Base-by-base conservation (phyloP, 495 filamentous ascomycete genomes). In the Aspergillus nidulans region DNA sequence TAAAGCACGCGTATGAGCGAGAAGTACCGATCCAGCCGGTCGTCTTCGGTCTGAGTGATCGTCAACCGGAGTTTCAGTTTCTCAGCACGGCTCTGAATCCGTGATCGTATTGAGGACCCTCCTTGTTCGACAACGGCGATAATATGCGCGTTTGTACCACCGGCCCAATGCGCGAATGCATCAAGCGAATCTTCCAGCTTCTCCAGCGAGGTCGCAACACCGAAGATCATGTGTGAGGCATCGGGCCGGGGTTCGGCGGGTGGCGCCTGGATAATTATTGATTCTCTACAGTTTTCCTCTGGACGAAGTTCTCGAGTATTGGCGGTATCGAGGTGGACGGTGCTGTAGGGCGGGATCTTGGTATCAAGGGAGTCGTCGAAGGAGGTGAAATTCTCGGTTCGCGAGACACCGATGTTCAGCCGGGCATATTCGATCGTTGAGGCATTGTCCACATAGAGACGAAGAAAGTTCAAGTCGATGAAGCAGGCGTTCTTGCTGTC, bases 111-210 rank as follows among this genome's bases (percentile, higher is more conserved):
- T 12, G 53, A 49, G 7, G 49, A 52, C 20, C 43, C 52, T 30
- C 52, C 58, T 20, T 53, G 44, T 26, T 74, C 80, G 6, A 77
- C 68, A 42, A 83, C 63, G 24, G 76, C 78, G 21, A 86, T 66
- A 1, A 89, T 76, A 18, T 72, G 76, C 1, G 80, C 76, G 3
- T 71, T 70, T 1, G 81, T 81, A 16, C 76, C 70, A 0, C 77
- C 70, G 0, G 85, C 77, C 85, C 85, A 88, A 62, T 86, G 83
- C 6, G 72, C 61, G 30, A 88, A 81, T 21, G 74, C 71, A 16
- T 76, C 66, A 6, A 85, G 71, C 1, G 81, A 84, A 18, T 77
- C 71, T 34, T 79, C 68, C 39, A 89, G 64, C 38, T 83, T 73
- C 1, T 72, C 67, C 41, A 82, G 70, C 4, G 75, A 76, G 12